Evolutionary conservation across 2,329 filamentous ascomycete species (phyloP), one percentile per base, ranked within the genome.

Genomic region (Phaeomoniella chlamydospora): DNA sequence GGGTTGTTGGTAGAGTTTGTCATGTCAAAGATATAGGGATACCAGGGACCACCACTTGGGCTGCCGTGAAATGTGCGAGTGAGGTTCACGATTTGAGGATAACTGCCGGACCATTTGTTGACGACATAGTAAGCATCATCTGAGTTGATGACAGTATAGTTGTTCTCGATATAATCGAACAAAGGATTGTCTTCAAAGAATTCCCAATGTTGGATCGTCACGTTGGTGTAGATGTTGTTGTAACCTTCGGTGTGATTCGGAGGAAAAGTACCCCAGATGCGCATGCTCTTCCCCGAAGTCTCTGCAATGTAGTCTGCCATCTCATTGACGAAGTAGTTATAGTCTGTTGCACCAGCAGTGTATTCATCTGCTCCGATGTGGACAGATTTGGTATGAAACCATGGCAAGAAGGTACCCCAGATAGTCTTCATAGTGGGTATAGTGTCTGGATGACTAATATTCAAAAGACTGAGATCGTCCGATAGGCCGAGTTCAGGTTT

Each of bases 341-440:
- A 73, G 5, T 66, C 65, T 11, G 57, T 54, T 0, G 55, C 59
- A 0, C 64, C 54, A 0, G 58, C 54, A 6, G 55, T 55, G 40
- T 74, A 74, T 43, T 74, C 70, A 39, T 73, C 69, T 0, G 70
- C 70, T 0, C 70, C 70, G 10, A 74, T 65, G 40, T 70, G 65
- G 2, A 73, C 65, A 2, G 63, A 64, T 44, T 70, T 73, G 3
- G 55, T 61, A 16, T 70, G 58, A 39, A 74, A 72, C 70, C 70
- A 73, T 2, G 64, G 64, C 3, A 73, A 44, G 38, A 72, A 72
- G 1, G 62, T 62, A 5, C 50, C 46, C 67, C 69, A 74, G 34
- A 72, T 67, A 0, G 59, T 54, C 45, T 72, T 57, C 47, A 74
- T 58, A 1, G 64, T 62, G 0, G 68, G 64, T 22, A 72, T 62